A percentile compares a stretch with the other conserved stretches of the same genome.
Evolutionary conservation across 2,329 filamentous ascomycete species (phyloP).

Genomic region (Xylaria sp.): DNA sequence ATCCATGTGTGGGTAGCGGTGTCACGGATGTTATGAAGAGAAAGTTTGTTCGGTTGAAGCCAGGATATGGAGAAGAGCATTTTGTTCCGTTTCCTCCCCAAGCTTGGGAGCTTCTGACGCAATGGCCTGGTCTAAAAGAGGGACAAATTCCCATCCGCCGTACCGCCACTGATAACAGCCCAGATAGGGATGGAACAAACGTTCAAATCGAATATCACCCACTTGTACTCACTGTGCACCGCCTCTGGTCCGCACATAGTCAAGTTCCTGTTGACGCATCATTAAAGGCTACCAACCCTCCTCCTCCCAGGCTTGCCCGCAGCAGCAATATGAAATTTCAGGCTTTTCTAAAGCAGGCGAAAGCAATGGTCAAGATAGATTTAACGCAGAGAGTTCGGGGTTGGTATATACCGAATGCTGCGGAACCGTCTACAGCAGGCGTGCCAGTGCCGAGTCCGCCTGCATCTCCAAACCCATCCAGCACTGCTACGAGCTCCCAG

Average conservation of each 20-base stretch:
- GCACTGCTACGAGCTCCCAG: slow-evolving; percentile 43
- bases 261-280: slow-evolving; percentile 67
- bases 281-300: slow-evolving; percentile 69
- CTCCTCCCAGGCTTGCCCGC: slow-evolving; percentile 74
- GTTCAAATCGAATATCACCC: slow-evolving; percentile 86
- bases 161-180: slow-evolving; percentile 79
- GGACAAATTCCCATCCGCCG: slow-evolving; percentile 79
- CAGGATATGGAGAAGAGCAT: slow-evolving; percentile 74
- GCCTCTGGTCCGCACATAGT: slow-evolving; percentile 73
- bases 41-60: slow-evolving; percentile 78
- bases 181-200: slow-evolving; percentile 67
- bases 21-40: slow-evolving; percentile 49
- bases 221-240: slow-evolving; percentile 85
- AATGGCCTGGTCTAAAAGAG: slow-evolving; percentile 82
- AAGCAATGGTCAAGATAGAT: slow-evolving; percentile 74
- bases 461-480: slow-evolving; percentile 40
- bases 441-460: slow-evolving; percentile 53
- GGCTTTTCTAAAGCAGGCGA: slow-evolving; percentile 80
- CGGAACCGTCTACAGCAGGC: slow-evolving; percentile 51
- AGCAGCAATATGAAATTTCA: slow-evolving; percentile 77
- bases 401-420: slow-evolving; percentile 71
- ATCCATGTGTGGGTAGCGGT: slow-evolving; percentile 55
- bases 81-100: slow-evolving; percentile 81
- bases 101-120: slow-evolving; percentile 83
- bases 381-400: slow-evolving; percentile 78